A percentile compares a stretch with the other conserved stretches of the same genome.
Evolutionary conservation across 2,329 filamentous ascomycete genomes (phyloP).

Genomic region (Colletotrichum spinosum): DNA sequence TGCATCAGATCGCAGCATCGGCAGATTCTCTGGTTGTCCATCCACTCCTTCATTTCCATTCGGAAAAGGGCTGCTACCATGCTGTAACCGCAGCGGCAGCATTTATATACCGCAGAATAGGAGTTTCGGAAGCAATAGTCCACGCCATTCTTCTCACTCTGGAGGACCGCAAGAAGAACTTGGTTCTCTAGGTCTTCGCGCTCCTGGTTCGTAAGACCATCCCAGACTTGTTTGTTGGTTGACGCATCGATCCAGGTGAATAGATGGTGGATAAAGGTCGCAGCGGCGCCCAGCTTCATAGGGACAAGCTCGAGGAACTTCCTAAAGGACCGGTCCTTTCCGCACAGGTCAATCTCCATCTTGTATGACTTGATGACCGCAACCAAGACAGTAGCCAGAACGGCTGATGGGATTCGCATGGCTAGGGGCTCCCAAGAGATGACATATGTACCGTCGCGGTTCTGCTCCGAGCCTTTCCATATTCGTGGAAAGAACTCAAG

Average conservation of each 20-base stretch:
- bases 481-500: constrained; percentile 32
- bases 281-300: constrained; percentile 24
- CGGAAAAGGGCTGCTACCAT: constrained; percentile 16
- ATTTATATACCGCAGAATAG: neutral
- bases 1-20: constrained; percentile 5
- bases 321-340: constrained; percentile 3
- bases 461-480: neutral
- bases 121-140: neutral
- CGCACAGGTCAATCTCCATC: constrained; percentile 29
- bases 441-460: constrained; percentile 22
- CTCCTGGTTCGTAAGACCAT: neutral
- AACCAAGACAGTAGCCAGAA: constrained; percentile 23
- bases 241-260: constrained; percentile 11
- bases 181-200: constrained; percentile 18
- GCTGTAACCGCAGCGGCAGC: constrained; percentile 5
- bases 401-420: neutral
- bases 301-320: constrained; percentile 31
- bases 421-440: constrained; percentile 22
- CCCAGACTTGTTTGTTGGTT: neutral
- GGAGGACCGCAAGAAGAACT: constrained; percentile 23
- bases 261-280: constrained; percentile 26
- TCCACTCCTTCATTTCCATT: neutral
- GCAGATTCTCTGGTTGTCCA: constrained; percentile 13
- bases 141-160: neutral
- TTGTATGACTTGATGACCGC: constrained; percentile 27